Percentiles rank a stretch among this genome's conserved stretches.
Evolutionary conservation across 495 filamentous ascomycete genomes (phyloP).

Genomic region (Aspergillus panamensis): DNA sequence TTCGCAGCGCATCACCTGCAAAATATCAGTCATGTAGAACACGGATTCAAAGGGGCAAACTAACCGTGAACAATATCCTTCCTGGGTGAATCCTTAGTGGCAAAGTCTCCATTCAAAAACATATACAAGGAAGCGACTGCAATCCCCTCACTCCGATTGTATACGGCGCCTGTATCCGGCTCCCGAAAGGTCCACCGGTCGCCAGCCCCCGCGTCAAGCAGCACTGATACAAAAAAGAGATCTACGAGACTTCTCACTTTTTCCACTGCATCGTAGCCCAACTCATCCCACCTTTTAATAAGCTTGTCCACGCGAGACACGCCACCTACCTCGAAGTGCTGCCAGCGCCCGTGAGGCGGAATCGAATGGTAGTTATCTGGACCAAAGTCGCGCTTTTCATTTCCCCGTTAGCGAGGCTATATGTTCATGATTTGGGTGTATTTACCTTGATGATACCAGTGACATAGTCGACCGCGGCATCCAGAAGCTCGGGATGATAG

Average conservation of each 20-base stretch:
- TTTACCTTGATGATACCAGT: conserved; percentile 32
- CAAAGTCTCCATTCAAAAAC: conserved; percentile 52
- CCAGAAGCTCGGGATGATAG: conserved; percentile 30
- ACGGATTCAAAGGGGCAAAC: not conserved
- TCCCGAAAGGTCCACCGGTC: conserved; percentile 63
- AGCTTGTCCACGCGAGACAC: conserved; percentile 70
- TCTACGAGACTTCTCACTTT: conserved; percentile 75
- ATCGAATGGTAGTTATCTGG: conserved; percentile 47
- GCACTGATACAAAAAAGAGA: conserved; percentile 83
- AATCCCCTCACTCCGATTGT: conserved; percentile 56
- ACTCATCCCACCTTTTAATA: conserved; percentile 60
- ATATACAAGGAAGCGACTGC: conserved; percentile 58
- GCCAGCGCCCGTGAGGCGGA: conserved; percentile 82
- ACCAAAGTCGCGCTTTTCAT: conserved; percentile 49
- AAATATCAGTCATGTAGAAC: not conserved
- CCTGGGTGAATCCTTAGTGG: conserved; percentile 11
- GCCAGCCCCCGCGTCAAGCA: conserved; percentile 84
- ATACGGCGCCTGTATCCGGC: conserved; percentile 44
- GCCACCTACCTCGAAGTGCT: conserved; percentile 86
- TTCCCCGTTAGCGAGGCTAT: not conserved
- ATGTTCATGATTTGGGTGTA: not conserved
- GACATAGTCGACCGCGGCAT: conserved; percentile 32
- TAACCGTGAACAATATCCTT: conserved; percentile 31
- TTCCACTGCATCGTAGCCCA: conserved; percentile 62
- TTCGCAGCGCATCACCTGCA: conserved; percentile 21